A percentile compares a stretch with the other conserved stretches of the same genome.
Conservation (phyloP, 1,139 yeast species). For the Blastobotrys raffinosifermentans region DNA sequence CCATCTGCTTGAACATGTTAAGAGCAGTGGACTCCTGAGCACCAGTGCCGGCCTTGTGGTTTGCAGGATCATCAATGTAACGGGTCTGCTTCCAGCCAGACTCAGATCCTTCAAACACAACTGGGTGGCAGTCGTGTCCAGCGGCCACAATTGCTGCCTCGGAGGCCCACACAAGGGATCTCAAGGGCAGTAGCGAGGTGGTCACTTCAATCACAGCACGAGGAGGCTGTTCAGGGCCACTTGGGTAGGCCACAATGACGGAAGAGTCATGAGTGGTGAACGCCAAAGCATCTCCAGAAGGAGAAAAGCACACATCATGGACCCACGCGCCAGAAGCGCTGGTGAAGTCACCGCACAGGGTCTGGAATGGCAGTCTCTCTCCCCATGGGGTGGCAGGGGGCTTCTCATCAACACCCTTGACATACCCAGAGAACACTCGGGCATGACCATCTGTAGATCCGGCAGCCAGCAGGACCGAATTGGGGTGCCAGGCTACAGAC, state of each 20-base stretch:
- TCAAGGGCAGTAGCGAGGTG: constrained; percentile 80
- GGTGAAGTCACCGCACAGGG: constrained; percentile 80
- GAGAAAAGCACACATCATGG: constrained; percentile 84
- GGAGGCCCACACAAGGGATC: constrained; percentile 60
- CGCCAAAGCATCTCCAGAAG: constrained; percentile 70
- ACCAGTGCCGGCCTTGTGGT: constrained; percentile 35
- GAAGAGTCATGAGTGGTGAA: constrained; percentile 78
- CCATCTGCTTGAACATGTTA: constrained; percentile 93
- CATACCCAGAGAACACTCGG: constrained; percentile 86
- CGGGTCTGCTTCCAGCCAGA: constrained; percentile 61
- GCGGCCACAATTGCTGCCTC: constrained; percentile 73
- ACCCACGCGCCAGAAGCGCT: constrained; percentile 83
- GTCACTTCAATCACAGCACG: constrained; percentile 43
- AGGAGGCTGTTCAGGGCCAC: constrained; percentile 59
- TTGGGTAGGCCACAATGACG: constrained; percentile 69
- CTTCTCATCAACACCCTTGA: constrained; percentile 82
- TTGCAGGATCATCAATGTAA: constrained; percentile 56
- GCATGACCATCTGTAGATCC: constrained; percentile 97
- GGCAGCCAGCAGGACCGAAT: constrained; percentile 77
- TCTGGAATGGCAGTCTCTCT: constrained; percentile 89
- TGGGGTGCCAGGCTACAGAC: constrained; percentile 90
- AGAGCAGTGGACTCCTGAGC: constrained; percentile 74
- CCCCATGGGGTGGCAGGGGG: constrained; percentile 91
- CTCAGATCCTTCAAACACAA: constrained; percentile 69
- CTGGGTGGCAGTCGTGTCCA: constrained; percentile 90